Evolutionary conservation across 2,329 filamentous ascomycete genomes (phyloP).

Genomic region (Botryosphaeria dothidea): DNA sequence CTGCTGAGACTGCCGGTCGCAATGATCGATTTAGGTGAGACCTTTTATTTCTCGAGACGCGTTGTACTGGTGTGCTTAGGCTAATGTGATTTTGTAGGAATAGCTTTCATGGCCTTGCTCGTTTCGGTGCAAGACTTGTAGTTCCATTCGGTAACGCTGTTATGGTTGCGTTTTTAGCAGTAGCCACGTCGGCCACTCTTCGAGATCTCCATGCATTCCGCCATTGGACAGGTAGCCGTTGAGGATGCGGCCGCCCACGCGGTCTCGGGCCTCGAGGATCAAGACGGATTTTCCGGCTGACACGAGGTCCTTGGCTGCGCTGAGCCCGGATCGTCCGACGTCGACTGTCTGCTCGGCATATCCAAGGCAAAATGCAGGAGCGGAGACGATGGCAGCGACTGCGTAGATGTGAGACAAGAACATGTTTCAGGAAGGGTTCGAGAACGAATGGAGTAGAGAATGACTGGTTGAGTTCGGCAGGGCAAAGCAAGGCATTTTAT

Average conservation of each 20-base stretch:
- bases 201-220: not conserved
- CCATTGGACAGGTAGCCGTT: not conserved
- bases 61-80: no score
- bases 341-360: not conserved
- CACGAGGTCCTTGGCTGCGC: not conserved
- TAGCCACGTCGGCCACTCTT: no score
- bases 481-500: no score
- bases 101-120: no score
- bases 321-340: not conserved
- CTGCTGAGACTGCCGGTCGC: not conserved
- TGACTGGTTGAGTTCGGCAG: no score
- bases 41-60: no score
- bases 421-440: not conserved
- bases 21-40: no score
- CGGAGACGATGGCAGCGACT: not conserved
- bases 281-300: not conserved
- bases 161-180: no score
- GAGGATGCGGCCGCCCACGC: not conserved
- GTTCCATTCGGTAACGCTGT: no score
- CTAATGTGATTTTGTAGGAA: no score
- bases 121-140: no score
- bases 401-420: not conserved
- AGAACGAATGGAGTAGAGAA: not conserved
- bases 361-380: not conserved
- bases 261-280: not conserved